A percentile compares a stretch with the other conserved stretches of the same genome.
Evolutionary conservation across 371 early-diverging fungal genomes (phyloP).

Genomic region (Mycotypha africana): DNA sequence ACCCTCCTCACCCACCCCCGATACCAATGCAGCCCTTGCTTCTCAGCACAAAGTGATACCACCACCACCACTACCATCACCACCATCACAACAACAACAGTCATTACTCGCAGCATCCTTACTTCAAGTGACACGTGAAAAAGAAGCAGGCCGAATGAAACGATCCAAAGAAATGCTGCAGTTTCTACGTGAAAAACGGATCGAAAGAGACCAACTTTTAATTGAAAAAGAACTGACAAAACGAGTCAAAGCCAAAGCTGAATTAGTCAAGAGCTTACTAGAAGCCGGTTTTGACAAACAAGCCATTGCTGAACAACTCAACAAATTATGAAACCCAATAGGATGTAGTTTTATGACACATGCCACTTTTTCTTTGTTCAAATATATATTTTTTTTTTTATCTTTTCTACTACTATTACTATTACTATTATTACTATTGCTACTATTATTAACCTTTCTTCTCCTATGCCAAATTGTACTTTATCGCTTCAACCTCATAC

Average conservation of each 20-base stretch:
- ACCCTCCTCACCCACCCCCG: too few relatives aligned
- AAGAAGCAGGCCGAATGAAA: slow-evolving; percentile 37
- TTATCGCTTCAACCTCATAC: too few relatives aligned
- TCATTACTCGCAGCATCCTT: slow-evolving; percentile 28
- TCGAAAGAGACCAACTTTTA: slow-evolving; percentile 33
- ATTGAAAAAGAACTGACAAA: slow-evolving; percentile 40
- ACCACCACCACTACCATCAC: not conserved
- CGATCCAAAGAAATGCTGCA: slow-evolving; percentile 39
- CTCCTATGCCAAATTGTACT: too few relatives aligned
- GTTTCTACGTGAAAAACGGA: slow-evolving; percentile 35
- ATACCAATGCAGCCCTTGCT: too few relatives aligned
- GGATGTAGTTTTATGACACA: too few relatives aligned
- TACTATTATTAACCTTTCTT: too few relatives aligned
- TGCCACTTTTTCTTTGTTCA: too few relatives aligned
- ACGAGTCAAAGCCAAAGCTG: slow-evolving; percentile 39
- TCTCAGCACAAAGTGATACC: not conserved
- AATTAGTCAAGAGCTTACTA: slow-evolving; percentile 36
- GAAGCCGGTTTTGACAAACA: slow-evolving; percentile 40
- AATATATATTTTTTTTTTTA: too few relatives aligned
- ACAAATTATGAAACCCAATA: slow-evolving; percentile 17
- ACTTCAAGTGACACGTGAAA: slow-evolving; percentile 35
- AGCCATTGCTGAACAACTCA: slow-evolving; percentile 39
- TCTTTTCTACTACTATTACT: too few relatives aligned
- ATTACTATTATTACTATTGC: too few relatives aligned
- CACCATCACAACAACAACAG: slow-evolving; percentile 6